Evolutionary conservation across 352 stramenopile genomes (phyloP).

Genomic region (Globisporangium canariense): DNA sequence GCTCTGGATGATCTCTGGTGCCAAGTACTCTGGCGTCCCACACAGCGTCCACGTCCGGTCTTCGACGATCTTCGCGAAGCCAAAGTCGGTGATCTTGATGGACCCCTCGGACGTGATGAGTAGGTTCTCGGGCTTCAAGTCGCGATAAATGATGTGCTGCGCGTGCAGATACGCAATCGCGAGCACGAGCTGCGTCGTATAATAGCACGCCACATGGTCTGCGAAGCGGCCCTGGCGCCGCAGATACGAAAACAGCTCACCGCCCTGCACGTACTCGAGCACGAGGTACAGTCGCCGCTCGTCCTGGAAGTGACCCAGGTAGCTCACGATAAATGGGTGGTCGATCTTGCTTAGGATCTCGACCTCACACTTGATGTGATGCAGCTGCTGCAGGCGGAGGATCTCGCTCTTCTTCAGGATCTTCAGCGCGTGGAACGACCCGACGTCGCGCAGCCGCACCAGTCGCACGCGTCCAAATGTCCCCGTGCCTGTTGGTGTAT

Average conservation of each 20-base stretch:
- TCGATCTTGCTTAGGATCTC: constrained; percentile 84
- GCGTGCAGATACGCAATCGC: constrained; percentile 87
- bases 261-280: constrained; percentile 91
- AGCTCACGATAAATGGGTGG: constrained; percentile 90
- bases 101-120: constrained; percentile 87
- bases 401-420: constrained; percentile 93
- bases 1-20: constrained; percentile 91
- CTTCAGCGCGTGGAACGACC: constrained; percentile 83
- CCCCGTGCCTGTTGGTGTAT: constrained; percentile 48
- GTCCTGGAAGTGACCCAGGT: constrained; percentile 88
- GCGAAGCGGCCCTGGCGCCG: constrained; percentile 73
- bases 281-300: constrained; percentile 87
- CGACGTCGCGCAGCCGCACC: constrained; percentile 58
- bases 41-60: constrained; percentile 91
- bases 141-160: constrained; percentile 92
- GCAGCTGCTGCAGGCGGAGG: constrained; percentile 83
- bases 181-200: constrained; percentile 84
- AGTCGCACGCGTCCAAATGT: constrained; percentile 89
- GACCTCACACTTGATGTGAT: constrained; percentile 92
- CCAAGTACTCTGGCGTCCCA: constrained; percentile 92
- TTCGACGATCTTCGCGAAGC: constrained; percentile 91
- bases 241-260: constrained; percentile 92
- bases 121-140: constrained; percentile 93
- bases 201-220: constrained; percentile 87
- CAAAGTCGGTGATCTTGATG: constrained; percentile 94